Conservation (phyloP, 75 land plant genomes). For the Pinus tabuliformis region DNA sequence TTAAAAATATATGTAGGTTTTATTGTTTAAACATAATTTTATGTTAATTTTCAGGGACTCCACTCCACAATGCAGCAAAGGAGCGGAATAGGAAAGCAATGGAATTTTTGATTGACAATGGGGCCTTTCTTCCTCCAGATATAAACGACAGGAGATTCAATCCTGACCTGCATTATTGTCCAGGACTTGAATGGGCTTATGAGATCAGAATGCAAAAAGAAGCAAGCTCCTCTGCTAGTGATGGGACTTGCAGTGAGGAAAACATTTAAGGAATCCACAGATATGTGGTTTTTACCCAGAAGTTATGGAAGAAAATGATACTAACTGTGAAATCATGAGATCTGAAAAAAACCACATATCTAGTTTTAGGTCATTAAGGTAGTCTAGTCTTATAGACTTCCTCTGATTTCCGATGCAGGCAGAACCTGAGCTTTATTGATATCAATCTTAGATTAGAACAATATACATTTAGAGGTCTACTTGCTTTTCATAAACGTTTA, state of each 20-base stretch:
- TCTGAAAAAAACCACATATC: no score
- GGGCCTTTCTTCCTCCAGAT: slow-evolving; percentile 88
- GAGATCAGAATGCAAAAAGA: slow-evolving; percentile 45
- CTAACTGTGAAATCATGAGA: no score
- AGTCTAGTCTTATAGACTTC: no score
- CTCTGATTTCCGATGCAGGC: no score
- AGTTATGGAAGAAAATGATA: no score
- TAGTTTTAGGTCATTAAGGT: no score
- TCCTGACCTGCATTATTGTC: slow-evolving; percentile 96
- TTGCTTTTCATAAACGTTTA: no score
- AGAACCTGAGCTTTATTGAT: no score
- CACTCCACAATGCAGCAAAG: slow-evolving; percentile 93
- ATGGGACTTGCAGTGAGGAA: slow-evolving; percentile 25
- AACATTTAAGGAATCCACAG: neutral
- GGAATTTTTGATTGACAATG: slow-evolving; percentile 85
- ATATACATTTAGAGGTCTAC: no score
- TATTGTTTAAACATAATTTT: no score
- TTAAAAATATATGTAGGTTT: neutral
- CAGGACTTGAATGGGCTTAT: slow-evolving; percentile 93
- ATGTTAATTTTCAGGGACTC: slow-evolving; percentile 71
- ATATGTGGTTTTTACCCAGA: no score
- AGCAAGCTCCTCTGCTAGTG: slow-evolving; percentile 16
- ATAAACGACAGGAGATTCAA: slow-evolving; percentile 85
- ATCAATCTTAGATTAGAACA: no score
- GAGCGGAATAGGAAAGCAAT: slow-evolving; percentile 77